These are phyloP conservation scores for Helotiales sp. DNA, from an alignment of 2,329 filamentous ascomycete genomes.

Conservation along the genomic window DNA sequence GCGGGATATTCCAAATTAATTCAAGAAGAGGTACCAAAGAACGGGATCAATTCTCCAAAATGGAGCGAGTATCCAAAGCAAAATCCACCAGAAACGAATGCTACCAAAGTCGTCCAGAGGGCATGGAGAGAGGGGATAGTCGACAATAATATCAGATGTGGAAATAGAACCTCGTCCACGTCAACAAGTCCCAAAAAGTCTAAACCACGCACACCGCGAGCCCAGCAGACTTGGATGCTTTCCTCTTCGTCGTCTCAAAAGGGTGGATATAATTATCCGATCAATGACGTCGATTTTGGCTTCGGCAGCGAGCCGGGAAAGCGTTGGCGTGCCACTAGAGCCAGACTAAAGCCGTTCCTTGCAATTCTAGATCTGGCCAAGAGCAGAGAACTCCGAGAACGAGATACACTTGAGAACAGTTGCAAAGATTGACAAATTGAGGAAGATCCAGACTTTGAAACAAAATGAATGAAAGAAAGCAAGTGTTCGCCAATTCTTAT, in stretches of 20 bases:
- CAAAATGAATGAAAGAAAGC: too few relatives aligned
- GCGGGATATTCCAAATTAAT: neutral
- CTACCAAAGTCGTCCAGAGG: neutral
- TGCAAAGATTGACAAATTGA: neutral
- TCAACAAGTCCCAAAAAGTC: constrained; percentile 13
- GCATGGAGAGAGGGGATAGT: neutral
- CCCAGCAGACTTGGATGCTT: too few relatives aligned
- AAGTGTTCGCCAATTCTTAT: neutral
- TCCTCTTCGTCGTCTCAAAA: constrained; percentile 16
- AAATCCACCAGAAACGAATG: neutral
- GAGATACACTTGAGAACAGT: neutral
- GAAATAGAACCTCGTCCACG: constrained; percentile 5
- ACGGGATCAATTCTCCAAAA: neutral
- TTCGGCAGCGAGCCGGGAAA: neutral
- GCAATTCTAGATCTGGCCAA: neutral
- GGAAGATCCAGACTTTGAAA: neutral
- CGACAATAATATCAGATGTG: constrained; percentile 8
- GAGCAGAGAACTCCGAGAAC: neutral
- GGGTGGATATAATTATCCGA: neutral
- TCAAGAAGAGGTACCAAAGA: neutral
- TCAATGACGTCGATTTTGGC: constrained; percentile 8
- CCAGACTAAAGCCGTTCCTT: neutral
- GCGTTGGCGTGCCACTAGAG: neutral
- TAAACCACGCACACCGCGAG: neutral
- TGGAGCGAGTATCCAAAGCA: neutral